Evolutionary conservation across 2,329 filamentous ascomycete species (phyloP), one percentile per base, ranked within the genome.

Genomic region (Penicillium occitanis): DNA sequence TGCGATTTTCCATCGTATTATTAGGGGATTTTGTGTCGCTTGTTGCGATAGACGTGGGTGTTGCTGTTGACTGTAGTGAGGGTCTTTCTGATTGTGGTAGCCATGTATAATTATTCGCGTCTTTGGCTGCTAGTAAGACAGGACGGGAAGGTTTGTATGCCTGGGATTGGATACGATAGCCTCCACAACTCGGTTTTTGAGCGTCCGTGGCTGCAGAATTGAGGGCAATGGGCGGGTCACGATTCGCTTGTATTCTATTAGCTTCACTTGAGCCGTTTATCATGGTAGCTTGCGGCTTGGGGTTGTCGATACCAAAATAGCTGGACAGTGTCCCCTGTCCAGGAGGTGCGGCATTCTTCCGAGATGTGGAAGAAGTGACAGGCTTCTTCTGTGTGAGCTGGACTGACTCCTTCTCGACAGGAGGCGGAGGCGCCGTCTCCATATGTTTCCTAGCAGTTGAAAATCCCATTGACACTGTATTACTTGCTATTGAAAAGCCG

Each of bases 381-480:
- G 22, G n/a, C 22, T 58, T 64, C 10, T 17, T 58, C 14, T 55
- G 61, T n/a, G 22, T 30, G 33, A 19, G 33, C 5, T 50, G 33
- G 2, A 17, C 25, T 42, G 33, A 11, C 28, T 65, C 55, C 5
- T 60, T 40, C 14, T 57, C 13, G 13, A 13, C 33, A 35, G 63
- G 42, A 14, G 40, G 6, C 58, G 42, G 70, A 28, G 57, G 66
- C 25, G 70, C 75, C 59, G 77, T 75, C 61, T 77, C 76, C 33
- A 80, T 83, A 69, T 89, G 87, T 22, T 84, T 79, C 10, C 83
- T 83, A 2, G 88, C 87, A 10, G 86, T 86, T n/a, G 86, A 86
- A 69, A 91, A 91, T 0, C 86, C 87, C 0, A 84, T 79, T 8
- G 86, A 77, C 33, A 78, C 66, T 6, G 75, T 76, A 6, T 72